Evolutionary conservation across 2,329 filamentous ascomycete species (phyloP).

Genomic region (Talaromyces sp.): DNA sequence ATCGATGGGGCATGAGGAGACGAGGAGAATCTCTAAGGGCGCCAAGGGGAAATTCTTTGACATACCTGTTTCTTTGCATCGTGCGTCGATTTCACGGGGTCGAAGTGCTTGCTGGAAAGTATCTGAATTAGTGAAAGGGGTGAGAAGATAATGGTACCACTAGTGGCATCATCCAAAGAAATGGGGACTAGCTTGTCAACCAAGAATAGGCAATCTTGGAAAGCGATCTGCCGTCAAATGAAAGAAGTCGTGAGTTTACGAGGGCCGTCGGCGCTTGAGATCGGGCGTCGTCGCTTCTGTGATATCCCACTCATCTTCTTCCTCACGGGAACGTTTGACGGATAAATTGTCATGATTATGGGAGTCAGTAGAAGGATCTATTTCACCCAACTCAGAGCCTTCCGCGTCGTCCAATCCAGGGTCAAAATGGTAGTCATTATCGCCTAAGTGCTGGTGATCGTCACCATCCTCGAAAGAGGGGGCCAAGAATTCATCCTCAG

Average conservation of each 20-base stretch:
- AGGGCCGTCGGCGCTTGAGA: constrained; percentile 58
- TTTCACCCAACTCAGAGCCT: constrained; percentile 21
- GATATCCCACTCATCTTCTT: constrained; percentile 37
- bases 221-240: not conserved
- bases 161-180: not conserved
- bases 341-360: constrained; percentile 26
- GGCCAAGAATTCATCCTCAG: constrained; percentile 21
- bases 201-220: not conserved
- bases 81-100: not conserved
- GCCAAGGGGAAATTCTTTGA: not conserved
- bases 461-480: constrained; percentile 15
- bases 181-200: not conserved
- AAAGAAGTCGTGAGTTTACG: constrained; percentile 30
- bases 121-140: not conserved
- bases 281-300: constrained; percentile 39
- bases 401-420: constrained; percentile 38
- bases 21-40: not conserved
- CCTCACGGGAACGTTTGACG: constrained; percentile 39
- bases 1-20: not conserved
- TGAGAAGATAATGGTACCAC: not conserved
- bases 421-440: constrained; percentile 43
- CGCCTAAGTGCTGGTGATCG: constrained; percentile 30
- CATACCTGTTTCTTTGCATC: not conserved
- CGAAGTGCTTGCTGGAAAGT: not conserved
- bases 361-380: constrained; percentile 22